Base-by-base conservation (phyloP, 2,329 filamentous ascomycete species). In the Aureobasidium sp. region DNA sequence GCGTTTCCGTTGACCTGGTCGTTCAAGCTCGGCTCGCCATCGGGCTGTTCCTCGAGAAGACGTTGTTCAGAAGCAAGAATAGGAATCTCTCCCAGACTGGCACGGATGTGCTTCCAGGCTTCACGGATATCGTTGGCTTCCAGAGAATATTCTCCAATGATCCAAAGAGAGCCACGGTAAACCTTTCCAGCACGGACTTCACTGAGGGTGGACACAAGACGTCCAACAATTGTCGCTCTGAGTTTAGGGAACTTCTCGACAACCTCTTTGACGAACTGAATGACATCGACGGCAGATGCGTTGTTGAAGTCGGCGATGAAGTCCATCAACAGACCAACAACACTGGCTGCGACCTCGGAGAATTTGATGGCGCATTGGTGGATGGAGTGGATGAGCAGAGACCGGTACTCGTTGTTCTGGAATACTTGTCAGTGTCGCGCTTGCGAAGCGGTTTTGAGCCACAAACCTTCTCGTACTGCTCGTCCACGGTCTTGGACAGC, bases 251-350 rank as follows among this genome's bases (percentile, higher is more conserved):
- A 99, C 71, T 96, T 96, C 77, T 99, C 94, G 7, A 97, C 93
- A 3, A 99, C 94, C 74, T 99, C 94, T 77, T 99, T 99, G 66
- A 99, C 92, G 72, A 99, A 99, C 61, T 91, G 92, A 71, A 99
- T 97, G 60, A 99, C 93, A 75, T 99, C 94, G 33, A 99, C 90
- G 1, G 94, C 94, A 1, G 93, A 96, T 48, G 90, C 89, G 71
- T 96, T 97, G 80, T 96, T 97, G 74, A 97, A 97, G 74, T 99
- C 94, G 57, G 90, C 91, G 70, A 99, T 97, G 73, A 97, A 97
- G 76, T 99, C 94, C 94, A 99, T 99, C 60, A 99, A 83, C 48
- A 97, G 84, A 67, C 94, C 94, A 60, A 99, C 94, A 17, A 99
- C 94, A 71, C 91, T 97, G 49, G 93, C 90, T 29, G 94, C 94